Base-by-base conservation (phyloP, 2,329 filamentous ascomycete species). In the Ceratocystis cubensis region DNA sequence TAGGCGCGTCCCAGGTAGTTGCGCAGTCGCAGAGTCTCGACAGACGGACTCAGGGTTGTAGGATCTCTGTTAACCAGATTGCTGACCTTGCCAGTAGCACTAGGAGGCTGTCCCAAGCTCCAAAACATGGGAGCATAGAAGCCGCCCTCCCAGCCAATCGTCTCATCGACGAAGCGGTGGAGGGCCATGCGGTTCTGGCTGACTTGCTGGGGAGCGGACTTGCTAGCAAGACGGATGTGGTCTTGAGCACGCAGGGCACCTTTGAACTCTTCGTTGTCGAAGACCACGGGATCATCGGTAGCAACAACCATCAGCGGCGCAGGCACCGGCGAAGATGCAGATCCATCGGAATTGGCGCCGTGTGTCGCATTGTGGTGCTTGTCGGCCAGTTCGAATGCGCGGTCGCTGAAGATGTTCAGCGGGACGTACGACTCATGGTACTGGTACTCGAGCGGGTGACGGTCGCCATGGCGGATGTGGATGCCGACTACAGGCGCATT, bases 141-240 rank as follows among this genome's bases (percentile, higher is more conserved):
- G 1, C 91, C 91, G 20, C 91, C 90, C 74, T 95, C 90, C 90
- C 90, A 95, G 37, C 90, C 91, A 50, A 89, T 85, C 1, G 86
- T 83, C 72, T 91, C 87, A 68, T 91, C 88, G 45, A 88, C 81
- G 73, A 88, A 89, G 71, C 82, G 84, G 70, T 81, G 81, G 73
- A 88, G 83, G 5, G 81, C 77, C 10, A 77, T 76, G 28, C 76
- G 75, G 68, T 83, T 76, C 2, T 75, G 73, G 56, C 74, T 75
- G 67, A 73, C 75, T 70, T 75, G 74, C 71, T 78, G 71, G 45
- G 77, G 74, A 25, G 77, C 75, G 33, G 78, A 74, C 72, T 88
- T 89, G 63, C 84, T 85, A 7, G 89, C 88, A 5, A 95, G 81
- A 25, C 85, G 83, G 73, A 95, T 93, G 67, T 84, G 84, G 71